Evolutionary conservation across 2,329 filamentous ascomycete species (phyloP), one percentile per base, ranked within the genome.

Genomic region (Fusarium paranaense): DNA sequence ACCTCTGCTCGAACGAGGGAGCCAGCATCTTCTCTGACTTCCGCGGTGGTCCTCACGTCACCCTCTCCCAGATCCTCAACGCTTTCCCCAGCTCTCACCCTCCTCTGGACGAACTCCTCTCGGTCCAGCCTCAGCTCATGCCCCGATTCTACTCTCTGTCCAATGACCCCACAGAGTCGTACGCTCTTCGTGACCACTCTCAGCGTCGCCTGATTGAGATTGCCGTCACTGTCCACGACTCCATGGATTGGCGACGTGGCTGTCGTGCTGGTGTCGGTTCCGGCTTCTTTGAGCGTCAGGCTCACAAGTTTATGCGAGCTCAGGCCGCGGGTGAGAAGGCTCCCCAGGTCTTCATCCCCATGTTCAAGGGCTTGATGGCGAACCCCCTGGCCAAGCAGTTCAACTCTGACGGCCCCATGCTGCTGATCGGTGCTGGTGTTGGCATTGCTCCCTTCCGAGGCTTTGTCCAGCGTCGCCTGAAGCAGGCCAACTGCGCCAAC

Each of bases 321-420:
- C 90, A 94, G 80, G 84, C 87, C 37, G 84, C 87, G 3, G 93
- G 92, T 56, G 86, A 89, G 64, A 82, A 83, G 71, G 81, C 84
- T 58, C 87, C 84, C 4, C 90, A 95, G 75, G 80, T 98, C 18
- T 91, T 94, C 76, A 87, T 98, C 6, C 97, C 97, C 78, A 98
- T 99, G 94, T 99, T 99, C 90, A 95, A 97, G 80, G 97, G 97
- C 1, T 87, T 99, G 50, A 99, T 99, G 97, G 92, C 95, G 71
- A 99, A 99, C 82, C 97, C 97, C 0, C 89, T 99, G 2, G 97
- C 95, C 13, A 93, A 92, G 80, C 92, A 98, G 80, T 99, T 98
- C 80, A 93, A 95, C 62, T 92, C 94, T 4, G 96, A 99, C 81
- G 97, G 97, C 0, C 97, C 97, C 0, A 99, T 99, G 97, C 91